Evolutionary conservation across 345 rosid genomes (phyloP), one percentile per base, ranked within the genome.

Genomic region (Hirschfeldia incana): DNA sequence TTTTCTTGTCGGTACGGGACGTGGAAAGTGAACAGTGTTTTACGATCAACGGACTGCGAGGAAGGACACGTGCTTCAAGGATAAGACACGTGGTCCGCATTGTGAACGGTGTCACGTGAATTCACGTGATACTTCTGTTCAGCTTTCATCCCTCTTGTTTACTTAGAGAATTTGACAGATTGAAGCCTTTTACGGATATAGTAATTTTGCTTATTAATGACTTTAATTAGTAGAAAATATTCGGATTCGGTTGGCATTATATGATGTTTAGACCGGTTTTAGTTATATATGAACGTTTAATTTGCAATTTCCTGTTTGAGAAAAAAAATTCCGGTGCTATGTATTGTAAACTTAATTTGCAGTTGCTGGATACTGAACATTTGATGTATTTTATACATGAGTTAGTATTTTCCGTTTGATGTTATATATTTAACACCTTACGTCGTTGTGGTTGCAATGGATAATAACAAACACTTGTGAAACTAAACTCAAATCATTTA

Each of bases 31-130:
- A 66, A 30, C 65, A 65, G 36, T 55, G 68, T 63, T 34, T 63
- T 51, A 70, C 44, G 58, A 13, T 70, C 44, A 2, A 63, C 33
- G 28, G 42, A 69, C 62, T 69, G 63, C 16, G 46, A 69, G 2
- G 16, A 53, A 32, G 73, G 64, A 78, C 82, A 73, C 82, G 77
- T 73, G 77, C 39, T 46, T 16, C 49, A 10, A 72, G 30, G 17
- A 34, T 21, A 59, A 11, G 69, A 79, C 78, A 73, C 74, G 78
- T 67, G 28, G 49, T 15, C 37, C 9, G 39, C 13, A 21, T 0
- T 6, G 11, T 29, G 15, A 67, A 21, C 64, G 69, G 64, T 44
- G 17, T 79, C 78, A 73, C 78, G 78, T 73, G 78, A 79, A 32
- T 34, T 58, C 70, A 79, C 46, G 65, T 67, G 78, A 73, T 78